phyloP scores from a whole-genome alignment of 1,284 basidiomycete species.

The Ceratobasidium sp. region DNA sequence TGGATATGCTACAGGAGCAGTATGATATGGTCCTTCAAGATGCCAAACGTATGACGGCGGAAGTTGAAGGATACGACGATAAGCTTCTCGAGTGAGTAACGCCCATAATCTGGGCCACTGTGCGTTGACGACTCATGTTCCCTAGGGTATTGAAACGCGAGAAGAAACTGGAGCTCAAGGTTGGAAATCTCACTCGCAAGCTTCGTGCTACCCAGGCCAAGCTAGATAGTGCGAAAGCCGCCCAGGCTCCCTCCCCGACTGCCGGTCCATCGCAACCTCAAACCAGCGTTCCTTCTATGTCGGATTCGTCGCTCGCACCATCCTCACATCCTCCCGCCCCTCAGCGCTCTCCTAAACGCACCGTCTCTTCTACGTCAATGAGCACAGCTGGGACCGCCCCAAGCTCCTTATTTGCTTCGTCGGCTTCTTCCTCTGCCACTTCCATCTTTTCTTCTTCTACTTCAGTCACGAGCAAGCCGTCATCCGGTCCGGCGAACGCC shows the following conservation, averaged over 20 bases:
- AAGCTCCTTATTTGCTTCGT: conserved; percentile 12
- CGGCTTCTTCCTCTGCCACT: not conserved
- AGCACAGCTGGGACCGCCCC: not conserved
- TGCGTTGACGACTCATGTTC: not conserved
- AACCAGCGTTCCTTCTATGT: not conserved
- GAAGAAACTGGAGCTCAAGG: conserved; percentile 39
- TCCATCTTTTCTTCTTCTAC: conserved; percentile 20
- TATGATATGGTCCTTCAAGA: conserved; percentile 38
- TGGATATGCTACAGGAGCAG: conserved; percentile 36
- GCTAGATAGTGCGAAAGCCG: conserved; percentile 17
- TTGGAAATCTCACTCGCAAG: conserved; percentile 38
- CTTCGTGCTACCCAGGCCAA: conserved; percentile 34
- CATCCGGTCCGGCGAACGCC: conserved; percentile 1
- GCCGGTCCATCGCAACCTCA: not conserved
- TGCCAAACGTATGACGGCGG: conserved; percentile 30
- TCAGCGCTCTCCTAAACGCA: conserved; percentile 3
- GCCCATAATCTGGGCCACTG: not conserved
- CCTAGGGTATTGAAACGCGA: conserved; percentile 37
- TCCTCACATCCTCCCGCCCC: not conserved
- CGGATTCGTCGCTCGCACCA: not conserved
- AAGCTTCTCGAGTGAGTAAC: conserved; percentile 38
- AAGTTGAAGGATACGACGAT: conserved; percentile 39
- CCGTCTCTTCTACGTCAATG: not conserved
- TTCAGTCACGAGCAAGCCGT: not conserved
- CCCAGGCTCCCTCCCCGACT: conserved; percentile 16